These are phyloP conservation scores for Tolypocladium pustulatum DNA, from an alignment of 2,329 filamentous ascomycete genomes.

Conservation along the genomic window DNA sequence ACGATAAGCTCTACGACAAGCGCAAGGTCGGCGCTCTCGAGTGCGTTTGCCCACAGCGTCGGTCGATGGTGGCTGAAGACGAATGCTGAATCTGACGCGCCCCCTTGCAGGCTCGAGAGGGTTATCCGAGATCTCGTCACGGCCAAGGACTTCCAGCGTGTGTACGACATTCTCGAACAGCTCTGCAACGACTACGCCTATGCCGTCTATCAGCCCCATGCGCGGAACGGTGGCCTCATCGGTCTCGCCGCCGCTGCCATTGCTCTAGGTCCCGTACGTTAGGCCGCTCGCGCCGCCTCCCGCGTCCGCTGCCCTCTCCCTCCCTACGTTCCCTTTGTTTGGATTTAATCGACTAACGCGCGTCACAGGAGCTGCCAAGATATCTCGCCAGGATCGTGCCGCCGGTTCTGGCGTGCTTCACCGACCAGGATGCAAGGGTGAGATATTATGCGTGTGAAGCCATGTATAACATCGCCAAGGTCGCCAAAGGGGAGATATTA, in stretches of 20 bases:
- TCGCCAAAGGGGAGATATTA: conserved; percentile 93
- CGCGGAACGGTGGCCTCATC: conserved; percentile 90
- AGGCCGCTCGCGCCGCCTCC: background rate
- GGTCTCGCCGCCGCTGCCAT: conserved; percentile 93
- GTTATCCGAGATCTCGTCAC: conserved; percentile 77
- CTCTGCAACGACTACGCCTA: conserved; percentile 97
- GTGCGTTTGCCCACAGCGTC: conserved; percentile 42
- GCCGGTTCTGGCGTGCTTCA: conserved; percentile 93
- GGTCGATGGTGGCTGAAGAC: background rate
- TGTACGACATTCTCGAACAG: conserved; percentile 85
- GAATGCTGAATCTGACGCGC: conserved; percentile 6
- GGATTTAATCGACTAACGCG: conserved; percentile 1
- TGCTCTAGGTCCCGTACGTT: conserved; percentile 76
- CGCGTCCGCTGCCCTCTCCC: background rate
- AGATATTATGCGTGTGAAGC: conserved; percentile 98
- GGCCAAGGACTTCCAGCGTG: conserved; percentile 65
- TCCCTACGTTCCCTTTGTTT: background rate
- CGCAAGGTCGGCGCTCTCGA: conserved; percentile 93
- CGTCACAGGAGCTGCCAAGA: conserved; percentile 66
- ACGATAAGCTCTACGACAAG: conserved; percentile 98
- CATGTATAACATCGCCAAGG: conserved; percentile 99
- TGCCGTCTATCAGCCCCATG: conserved; percentile 92
- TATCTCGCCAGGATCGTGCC: conserved; percentile 93
- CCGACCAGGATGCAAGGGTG: conserved; percentile 93
- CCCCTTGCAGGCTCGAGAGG: conserved; percentile 62